These are phyloP conservation scores for Mrakia frigida DNA, from an alignment of 768 basidiomycete species.

Conservation along the genomic window DNA sequence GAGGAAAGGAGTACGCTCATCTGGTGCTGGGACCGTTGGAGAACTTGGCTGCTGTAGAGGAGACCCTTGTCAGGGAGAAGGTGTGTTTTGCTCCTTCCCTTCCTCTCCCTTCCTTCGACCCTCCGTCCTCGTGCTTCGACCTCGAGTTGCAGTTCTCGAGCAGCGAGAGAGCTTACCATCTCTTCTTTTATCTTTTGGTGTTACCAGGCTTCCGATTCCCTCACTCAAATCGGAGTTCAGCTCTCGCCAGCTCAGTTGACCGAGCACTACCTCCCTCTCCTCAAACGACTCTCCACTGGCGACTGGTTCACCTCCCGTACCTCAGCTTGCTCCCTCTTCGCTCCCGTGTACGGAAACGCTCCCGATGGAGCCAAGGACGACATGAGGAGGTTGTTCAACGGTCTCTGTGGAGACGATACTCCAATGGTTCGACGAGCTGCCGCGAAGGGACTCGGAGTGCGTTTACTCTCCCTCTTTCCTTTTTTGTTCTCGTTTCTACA, in stretches of 20 bases:
- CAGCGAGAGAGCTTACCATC: no score
- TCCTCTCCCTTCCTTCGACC: background rate
- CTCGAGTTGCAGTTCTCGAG: background rate
- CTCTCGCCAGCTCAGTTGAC: slow-evolving; percentile 77
- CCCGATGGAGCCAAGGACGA: slow-evolving; percentile 68
- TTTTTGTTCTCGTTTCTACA: background rate
- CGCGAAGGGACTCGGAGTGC: slow-evolving; percentile 90
- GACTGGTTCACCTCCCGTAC: slow-evolving; percentile 99
- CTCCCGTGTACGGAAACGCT: slow-evolving; percentile 68
- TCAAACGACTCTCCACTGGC: slow-evolving; percentile 80
- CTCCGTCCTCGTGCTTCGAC: background rate
- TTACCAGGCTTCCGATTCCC: slow-evolving; percentile 84
- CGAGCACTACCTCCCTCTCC: slow-evolving; percentile 81
- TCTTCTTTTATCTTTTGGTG: background rate
- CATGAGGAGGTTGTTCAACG: slow-evolving; percentile 73
- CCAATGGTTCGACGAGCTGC: slow-evolving; percentile 97
- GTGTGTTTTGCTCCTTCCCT: slow-evolving; percentile 51
- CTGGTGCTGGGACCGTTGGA: slow-evolving; percentile 85
- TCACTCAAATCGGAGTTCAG: slow-evolving; percentile 76
- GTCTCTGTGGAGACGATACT: slow-evolving; percentile 85
- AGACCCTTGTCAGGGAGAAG: slow-evolving; percentile 96
- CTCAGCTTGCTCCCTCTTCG: slow-evolving; percentile 87
- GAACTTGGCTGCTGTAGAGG: slow-evolving; percentile 92
- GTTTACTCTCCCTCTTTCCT: slow-evolving; percentile 43
- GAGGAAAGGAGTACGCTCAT: slow-evolving; percentile 81